phyloP scores from a whole-genome alignment of 2,329 filamentous ascomycete genomes.

The Magnaporthales sp. region DNA sequence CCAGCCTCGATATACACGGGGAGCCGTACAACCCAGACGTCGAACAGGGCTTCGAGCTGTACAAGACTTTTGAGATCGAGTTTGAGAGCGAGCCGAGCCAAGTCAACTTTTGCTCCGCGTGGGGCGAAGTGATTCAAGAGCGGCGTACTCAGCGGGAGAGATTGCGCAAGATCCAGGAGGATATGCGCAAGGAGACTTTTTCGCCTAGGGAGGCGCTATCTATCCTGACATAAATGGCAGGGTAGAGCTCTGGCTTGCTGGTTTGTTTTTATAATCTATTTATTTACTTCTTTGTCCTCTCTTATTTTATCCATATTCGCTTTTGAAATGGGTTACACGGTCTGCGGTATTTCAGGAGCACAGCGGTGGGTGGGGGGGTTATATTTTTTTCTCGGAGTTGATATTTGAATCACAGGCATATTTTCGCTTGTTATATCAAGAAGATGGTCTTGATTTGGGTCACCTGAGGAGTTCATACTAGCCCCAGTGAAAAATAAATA shows the following conservation, averaged over 20 bases:
- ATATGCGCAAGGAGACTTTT: slow-evolving; percentile 17
- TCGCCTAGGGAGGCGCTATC: slow-evolving; percentile 14
- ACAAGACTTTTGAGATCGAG: slow-evolving; percentile 21
- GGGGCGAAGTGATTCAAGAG: slow-evolving; percentile 19
- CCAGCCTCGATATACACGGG: slow-evolving; percentile 17
- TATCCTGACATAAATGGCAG: slow-evolving; percentile 10
- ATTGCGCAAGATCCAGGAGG: slow-evolving; percentile 16
- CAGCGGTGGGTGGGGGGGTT: background rate
- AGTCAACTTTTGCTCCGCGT: slow-evolving; percentile 19
- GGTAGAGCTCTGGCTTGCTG: background rate
- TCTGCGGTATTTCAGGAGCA: background rate
- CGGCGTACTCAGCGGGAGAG: slow-evolving; percentile 14
- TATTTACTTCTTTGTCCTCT: background rate
- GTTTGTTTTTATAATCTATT: background rate
- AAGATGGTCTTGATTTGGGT: background rate
- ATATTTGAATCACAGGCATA: background rate
- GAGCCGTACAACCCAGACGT: slow-evolving; percentile 15
- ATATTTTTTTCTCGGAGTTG: background rate
- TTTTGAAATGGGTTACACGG: background rate
- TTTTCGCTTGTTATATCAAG: background rate
- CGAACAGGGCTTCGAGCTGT: slow-evolving; percentile 16
- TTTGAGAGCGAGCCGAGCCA: slow-evolving; percentile 21
- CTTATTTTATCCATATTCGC: background rate
- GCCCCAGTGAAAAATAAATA: background rate
- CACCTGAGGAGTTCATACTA: background rate